These are phyloP conservation scores for Solanum corneliomulleri DNA, from an alignment of 257 asterid genomes.

Conservation along the genomic window DNA sequence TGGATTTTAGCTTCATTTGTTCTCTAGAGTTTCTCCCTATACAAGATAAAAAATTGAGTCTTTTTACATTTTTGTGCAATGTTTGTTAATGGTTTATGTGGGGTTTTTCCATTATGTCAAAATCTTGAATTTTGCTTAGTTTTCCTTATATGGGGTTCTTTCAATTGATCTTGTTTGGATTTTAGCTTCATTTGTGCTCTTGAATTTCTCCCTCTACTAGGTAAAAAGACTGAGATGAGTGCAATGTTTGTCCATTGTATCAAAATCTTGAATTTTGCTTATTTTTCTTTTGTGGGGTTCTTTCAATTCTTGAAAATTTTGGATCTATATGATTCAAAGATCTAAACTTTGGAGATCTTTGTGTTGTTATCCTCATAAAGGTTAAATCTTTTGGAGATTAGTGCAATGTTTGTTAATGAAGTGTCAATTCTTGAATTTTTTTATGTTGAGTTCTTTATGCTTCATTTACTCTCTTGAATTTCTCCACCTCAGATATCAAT, in stretches of 20 bases:
- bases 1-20: constrained; percentile 1
- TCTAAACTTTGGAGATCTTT: background rate
- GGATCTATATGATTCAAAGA: background rate
- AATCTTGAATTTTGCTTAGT: background rate
- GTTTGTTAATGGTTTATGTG: background rate
- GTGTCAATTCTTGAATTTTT: background rate
- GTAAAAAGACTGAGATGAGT: too few species aligned
- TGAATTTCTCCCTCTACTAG: background rate
- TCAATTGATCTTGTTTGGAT: constrained; percentile 24
- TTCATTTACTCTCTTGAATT: too few species aligned
- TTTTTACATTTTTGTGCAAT: background rate
- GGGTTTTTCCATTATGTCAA: background rate
- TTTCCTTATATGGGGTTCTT: background rate
- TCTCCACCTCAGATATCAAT: too few species aligned
- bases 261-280: background rate
- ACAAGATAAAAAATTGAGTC: constrained; percentile 23
- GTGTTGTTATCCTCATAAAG: background rate
- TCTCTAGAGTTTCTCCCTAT: constrained; percentile 18
- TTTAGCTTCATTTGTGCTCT: background rate
- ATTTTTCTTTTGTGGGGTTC: background rate
- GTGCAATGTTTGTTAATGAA: background rate
- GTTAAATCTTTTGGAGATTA: background rate
- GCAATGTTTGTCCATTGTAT: background rate
- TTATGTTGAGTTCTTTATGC: too few species aligned
- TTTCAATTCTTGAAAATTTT: background rate